Conservation (phyloP, 345 rosid genomes). For the Bretschneidera sinensis region DNA sequence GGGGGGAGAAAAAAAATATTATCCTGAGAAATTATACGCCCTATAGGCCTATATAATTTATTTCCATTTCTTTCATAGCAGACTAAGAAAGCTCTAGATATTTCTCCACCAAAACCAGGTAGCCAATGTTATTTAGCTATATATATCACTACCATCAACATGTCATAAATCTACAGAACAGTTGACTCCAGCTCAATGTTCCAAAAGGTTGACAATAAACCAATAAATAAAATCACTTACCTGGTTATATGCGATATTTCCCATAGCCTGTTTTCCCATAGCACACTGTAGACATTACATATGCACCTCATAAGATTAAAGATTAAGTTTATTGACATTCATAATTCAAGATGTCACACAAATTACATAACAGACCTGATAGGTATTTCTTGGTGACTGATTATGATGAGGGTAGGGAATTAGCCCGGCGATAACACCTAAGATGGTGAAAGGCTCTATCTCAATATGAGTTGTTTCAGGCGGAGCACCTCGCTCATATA, state of each 20-base stretch:
- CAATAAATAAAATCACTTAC: conserved; percentile 32
- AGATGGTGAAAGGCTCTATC: conserved; percentile 94
- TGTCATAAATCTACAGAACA: conserved; percentile 7
- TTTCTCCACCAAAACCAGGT: neutral
- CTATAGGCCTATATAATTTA: too few relatives aligned
- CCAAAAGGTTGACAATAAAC: conserved; percentile 1
- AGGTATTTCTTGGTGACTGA: conserved; percentile 97
- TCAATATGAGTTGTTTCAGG: conserved; percentile 83
- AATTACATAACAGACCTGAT: conserved; percentile 53
- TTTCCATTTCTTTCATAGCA: neutral
- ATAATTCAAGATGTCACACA: conserved; percentile 9
- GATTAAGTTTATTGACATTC: neutral
- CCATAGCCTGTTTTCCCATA: conserved; percentile 99
- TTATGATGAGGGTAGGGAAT: conserved; percentile 98
- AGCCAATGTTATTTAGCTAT: neutral
- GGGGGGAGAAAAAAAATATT: too few relatives aligned
- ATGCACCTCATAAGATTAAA: conserved; percentile 6
- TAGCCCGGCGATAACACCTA: conserved; percentile 93
- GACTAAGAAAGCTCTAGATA: neutral
- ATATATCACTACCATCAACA: too few relatives aligned
- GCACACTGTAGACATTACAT: conserved; percentile 58
- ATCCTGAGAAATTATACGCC: too few relatives aligned
- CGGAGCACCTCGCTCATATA: conserved; percentile 75
- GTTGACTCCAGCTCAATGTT: conserved; percentile 4
- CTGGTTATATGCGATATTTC: conserved; percentile 93